A percentile compares a stretch with the other conserved stretches of the same genome.
phyloP scores from a whole-genome alignment of 225 moss, liverwort and hornwort species.

The Straminergon stramineum region DNA sequence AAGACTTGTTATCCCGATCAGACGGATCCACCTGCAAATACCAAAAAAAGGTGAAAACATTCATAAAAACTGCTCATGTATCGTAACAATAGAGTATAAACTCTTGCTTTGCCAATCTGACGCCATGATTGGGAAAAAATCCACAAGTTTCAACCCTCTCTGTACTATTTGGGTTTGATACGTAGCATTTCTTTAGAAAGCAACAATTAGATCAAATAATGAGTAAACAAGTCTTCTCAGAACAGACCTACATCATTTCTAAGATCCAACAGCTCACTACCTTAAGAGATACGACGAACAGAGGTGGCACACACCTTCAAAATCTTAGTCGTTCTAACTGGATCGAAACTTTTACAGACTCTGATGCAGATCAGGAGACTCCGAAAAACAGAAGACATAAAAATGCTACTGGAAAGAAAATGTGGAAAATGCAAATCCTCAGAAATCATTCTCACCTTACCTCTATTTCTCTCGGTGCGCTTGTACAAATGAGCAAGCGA shows the following conservation, averaged over 20 bases:
- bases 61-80: neutral
- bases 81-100: neutral
- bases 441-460: neutral
- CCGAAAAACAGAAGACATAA: neutral
- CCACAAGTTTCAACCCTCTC: neutral
- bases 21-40: constrained; percentile 48
- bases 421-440: neutral
- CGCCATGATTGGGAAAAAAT: neutral
- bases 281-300: neutral
- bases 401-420: neutral
- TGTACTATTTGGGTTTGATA: neutral
- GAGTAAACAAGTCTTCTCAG: neutral
- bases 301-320: neutral
- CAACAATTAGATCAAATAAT: neutral
- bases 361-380: neutral
- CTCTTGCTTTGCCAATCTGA: neutral
- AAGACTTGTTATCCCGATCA: constrained; percentile 25
- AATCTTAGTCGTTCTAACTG: neutral
- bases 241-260: neutral
- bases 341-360: neutral
- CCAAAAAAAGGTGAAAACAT: neutral
- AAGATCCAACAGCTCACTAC: neutral
- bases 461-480: neutral
- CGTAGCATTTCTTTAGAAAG: neutral
- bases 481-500: neutral